These are phyloP conservation scores for Cladosporium sphaerospermum DNA, from an alignment of 2,329 filamentous ascomycete genomes.

Conservation along the genomic window DNA sequence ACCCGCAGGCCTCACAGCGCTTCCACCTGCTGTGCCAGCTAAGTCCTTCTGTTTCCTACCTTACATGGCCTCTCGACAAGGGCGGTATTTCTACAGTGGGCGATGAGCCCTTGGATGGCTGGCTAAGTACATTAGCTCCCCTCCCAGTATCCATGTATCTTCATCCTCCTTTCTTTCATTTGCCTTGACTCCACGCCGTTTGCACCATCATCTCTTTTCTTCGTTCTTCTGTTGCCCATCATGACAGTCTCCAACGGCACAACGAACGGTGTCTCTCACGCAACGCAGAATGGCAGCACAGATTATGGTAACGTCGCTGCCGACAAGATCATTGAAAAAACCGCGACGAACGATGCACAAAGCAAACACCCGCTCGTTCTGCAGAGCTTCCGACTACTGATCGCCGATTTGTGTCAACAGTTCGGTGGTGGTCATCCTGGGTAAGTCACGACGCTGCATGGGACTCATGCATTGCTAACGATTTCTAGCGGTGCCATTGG, in stretches of 20 bases:
- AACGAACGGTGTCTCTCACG: neutral
- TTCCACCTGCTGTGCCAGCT: too few relatives aligned
- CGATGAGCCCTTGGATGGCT: too few relatives aligned
- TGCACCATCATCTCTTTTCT: neutral
- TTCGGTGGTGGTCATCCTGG: slow-evolving; percentile 65
- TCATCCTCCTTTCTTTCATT: neutral
- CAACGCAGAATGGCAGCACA: neutral
- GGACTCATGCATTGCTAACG: neutral
- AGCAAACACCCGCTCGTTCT: slow-evolving; percentile 10
- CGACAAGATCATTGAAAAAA: slow-evolving; percentile 5
- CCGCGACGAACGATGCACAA: neutral
- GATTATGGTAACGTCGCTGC: slow-evolving; percentile 2
- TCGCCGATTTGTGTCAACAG: slow-evolving; percentile 64
- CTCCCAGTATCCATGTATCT: neutral
- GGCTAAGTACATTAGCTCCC: too few relatives aligned
- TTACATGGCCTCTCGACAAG: too few relatives aligned
- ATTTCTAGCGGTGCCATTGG: slow-evolving; percentile 20
- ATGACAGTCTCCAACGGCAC: slow-evolving; percentile 5
- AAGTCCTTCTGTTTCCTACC: too few relatives aligned
- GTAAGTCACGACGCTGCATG: neutral
- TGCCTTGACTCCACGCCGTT: neutral
- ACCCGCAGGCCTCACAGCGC: too few relatives aligned
- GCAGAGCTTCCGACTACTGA: slow-evolving; percentile 53
- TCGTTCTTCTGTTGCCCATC: neutral
- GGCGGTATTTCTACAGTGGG: too few relatives aligned